Base-by-base conservation (phyloP, 345 rosid species). In the Heritiera littoralis region DNA sequence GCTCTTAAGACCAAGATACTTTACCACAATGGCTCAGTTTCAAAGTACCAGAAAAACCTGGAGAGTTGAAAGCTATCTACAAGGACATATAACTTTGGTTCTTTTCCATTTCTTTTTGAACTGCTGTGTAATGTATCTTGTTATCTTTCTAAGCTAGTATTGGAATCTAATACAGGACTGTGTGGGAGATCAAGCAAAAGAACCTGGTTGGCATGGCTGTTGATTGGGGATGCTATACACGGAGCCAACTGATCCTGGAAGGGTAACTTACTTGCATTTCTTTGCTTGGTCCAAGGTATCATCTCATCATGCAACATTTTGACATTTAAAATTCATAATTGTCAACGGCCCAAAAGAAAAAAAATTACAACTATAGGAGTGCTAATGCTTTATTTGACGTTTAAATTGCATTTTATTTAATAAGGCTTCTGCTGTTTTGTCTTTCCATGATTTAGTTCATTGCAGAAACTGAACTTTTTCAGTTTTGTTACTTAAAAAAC, bases 1-100 rank as follows among this genome's bases (percentile, higher is more conserved):
- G 52, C 81, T 12, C 66, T 91, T 15, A 91, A 91, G 90, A 89
- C 85, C 81, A 84, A 86, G 83, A 84, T 28, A 46, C 35, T 70
- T 1, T 7, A 46, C 41, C 17, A 70, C 32, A 48, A 70, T 48
- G 56, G 74, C 56, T 60, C 43, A 41, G 68, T 75, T 43, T 43
- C 52, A 43, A 41, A 23, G 28, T 23, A 23, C 28, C 28, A 23
- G 28, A 75, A 58, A 59, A 32, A 30, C 78, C 58, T n/a, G 68
- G 45, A 1, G 68, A 75, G 54, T 15, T 58, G 55, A 59, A 73
- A 23, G 52, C 78, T 13, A 75, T 75, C 40, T 60, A 59, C 78
- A 75, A 75, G 56, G 58, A 75, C n/a, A 23, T n/a, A 59, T 45
- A 9, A 4, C 15, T 58, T 45, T 4, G 48, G n/a, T 28, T 64